Base-by-base conservation (phyloP, 1,284 basidiomycete species). In the Sphagnurus paluster region DNA sequence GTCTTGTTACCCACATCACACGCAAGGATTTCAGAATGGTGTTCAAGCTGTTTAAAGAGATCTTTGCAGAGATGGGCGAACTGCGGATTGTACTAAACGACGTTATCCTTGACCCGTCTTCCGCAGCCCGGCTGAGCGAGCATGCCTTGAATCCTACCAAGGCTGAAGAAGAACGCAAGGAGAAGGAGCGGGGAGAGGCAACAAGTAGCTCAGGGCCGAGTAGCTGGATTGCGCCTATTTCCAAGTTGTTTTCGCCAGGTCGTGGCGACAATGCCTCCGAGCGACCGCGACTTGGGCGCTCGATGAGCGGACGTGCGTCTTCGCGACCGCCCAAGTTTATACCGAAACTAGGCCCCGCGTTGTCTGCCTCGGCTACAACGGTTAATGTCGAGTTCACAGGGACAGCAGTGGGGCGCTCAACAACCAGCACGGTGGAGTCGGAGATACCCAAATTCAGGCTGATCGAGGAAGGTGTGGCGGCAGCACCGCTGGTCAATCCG, bases 321-420 rank as follows among this genome's bases (percentile, higher is more conserved):
- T 43, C 48, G 17, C 48, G 57, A 7, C 66, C 66, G 21, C 53
- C 64, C 13, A 63, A 69, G 5, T 63, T 74, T 37, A 69, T 71
- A 10, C 75, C 88, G 0, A 97, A 96, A 63, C 75, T 87, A 16
- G 80, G 81, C 1, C 85, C 93, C 1, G 90, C 89, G 13, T 78
- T 92, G 17, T 84, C 87, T 4, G 90, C 94, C 3, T 90, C 88
- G 14, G 77, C 89, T 1, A 93, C 89, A 25, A 93, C 90, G 0
- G 92, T 97, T 56, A 94, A 92, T 50, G 93, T 98, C 44, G 93
- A 96, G 70, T 96, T 96, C 67, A 90, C 85, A 4, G 86, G 87
- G 2, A 69, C 79, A 1, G 89, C 86, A 13, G 77, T 84, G 6
- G 84, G 90, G 13, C 75, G 86, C 46, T 82, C 89, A 0, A 79